Conservation (phyloP, 2,329 filamentous ascomycete genomes). For the Aspergillus fumigatiaffinis region DNA sequence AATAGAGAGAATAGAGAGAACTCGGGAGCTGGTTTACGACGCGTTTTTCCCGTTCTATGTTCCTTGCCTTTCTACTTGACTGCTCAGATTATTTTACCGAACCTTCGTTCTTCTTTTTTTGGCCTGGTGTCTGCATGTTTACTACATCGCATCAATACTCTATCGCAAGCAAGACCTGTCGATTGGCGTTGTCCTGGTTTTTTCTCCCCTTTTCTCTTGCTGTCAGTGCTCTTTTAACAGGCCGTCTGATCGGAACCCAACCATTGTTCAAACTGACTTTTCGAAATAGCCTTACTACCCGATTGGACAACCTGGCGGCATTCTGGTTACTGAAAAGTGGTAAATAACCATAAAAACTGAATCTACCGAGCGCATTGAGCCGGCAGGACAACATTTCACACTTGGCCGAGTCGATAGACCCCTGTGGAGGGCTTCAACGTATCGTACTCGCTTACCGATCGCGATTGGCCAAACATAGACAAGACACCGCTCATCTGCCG, state of each 20-base stretch:
- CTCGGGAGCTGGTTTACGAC: background rate
- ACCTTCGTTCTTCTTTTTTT: background rate
- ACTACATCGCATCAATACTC: background rate
- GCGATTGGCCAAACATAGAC: slow-evolving; percentile 19
- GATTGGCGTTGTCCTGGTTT: background rate
- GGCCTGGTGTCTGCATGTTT: background rate
- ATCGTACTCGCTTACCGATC: slow-evolving; percentile 18
- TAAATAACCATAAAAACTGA: background rate
- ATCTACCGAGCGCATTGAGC: background rate
- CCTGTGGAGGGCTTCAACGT: slow-evolving; percentile 21
- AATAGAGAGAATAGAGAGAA: slow-evolving; percentile 4
- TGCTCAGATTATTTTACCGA: background rate
- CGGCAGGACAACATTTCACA: background rate
- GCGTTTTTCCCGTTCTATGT: background rate
- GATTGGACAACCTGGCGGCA: background rate
- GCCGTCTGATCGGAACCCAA: background rate
- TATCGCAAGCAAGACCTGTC: background rate
- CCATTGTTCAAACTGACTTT: background rate
- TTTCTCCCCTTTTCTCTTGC: background rate
- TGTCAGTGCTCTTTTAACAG: background rate
- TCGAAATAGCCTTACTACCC: background rate
- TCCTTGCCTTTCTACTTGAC: background rate
- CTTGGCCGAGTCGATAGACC: background rate
- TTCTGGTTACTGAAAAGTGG: background rate
- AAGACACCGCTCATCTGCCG: slow-evolving; percentile 12